A percentile compares a stretch with the other conserved stretches of the same genome.
Evolutionary conservation across 1,284 basidiomycete species (phyloP).

Genomic region (Rhodotorula sp.): DNA sequence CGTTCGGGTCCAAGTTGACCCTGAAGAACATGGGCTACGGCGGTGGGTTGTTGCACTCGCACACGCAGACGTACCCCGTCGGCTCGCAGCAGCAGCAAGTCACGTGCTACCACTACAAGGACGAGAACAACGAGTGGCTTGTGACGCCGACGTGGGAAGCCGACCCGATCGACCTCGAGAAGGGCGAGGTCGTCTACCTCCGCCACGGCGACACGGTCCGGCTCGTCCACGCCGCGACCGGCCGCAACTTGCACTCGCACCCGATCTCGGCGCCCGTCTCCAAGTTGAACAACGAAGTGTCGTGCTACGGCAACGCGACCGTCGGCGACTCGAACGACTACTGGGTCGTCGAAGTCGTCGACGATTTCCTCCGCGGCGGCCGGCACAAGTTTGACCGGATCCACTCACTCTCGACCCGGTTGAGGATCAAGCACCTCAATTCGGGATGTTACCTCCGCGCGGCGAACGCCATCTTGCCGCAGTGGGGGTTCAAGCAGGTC

Average conservation of each 20-base stretch:
- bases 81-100: constrained; percentile 96
- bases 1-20: constrained; percentile 85
- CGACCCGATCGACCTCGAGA: constrained; percentile 61
- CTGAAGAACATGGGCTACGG: constrained; percentile 98
- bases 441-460: constrained; percentile 88
- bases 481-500: constrained; percentile 99
- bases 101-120: constrained; percentile 99
- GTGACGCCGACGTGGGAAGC: constrained; percentile 80
- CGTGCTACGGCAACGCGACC: constrained; percentile 84
- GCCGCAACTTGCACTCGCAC: constrained; percentile 92
- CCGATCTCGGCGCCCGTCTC: constrained; percentile 80
- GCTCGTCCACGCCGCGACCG: constrained; percentile 76
- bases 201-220: constrained; percentile 76
- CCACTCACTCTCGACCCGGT: constrained; percentile 83
- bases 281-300: constrained; percentile 88
- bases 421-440: constrained; percentile 76
- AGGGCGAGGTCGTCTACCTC: constrained; percentile 67
- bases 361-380: constrained; percentile 71
- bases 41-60: constrained; percentile 93
- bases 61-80: constrained; percentile 87
- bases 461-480: constrained; percentile 82
- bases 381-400: constrained; percentile 63
- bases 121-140: constrained; percentile 92
- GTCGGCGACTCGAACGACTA: constrained; percentile 85
- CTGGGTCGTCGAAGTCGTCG: constrained; percentile 92